Evolutionary conservation across 2,329 filamentous ascomycete genomes (phyloP).

Genomic region (Tricladium varicosporioides): DNA sequence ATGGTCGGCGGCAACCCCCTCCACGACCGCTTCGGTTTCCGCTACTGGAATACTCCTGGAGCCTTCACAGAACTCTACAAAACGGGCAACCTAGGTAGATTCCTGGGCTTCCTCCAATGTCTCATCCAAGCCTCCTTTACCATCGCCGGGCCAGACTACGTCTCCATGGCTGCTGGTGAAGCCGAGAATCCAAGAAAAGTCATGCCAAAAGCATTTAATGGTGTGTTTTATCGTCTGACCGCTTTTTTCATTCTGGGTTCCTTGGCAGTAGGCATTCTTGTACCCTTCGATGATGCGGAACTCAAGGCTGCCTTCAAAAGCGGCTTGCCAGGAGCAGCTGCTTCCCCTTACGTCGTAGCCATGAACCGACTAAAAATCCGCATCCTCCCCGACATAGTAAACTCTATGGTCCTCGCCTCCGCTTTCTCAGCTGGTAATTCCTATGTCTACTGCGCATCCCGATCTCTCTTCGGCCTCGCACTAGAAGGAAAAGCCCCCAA

Average conservation of each 20-base stretch:
- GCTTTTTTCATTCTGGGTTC: constrained; percentile 69
- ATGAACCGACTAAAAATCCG: constrained; percentile 58
- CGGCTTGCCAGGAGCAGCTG: constrained; percentile 37
- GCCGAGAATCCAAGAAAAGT: constrained; percentile 60
- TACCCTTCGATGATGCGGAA: constrained; percentile 61
- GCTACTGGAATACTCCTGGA: constrained; percentile 45
- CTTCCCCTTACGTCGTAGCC: constrained; percentile 46
- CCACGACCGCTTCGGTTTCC: constrained; percentile 54
- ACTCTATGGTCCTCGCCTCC: constrained; percentile 54
- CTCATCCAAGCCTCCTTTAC: constrained; percentile 69
- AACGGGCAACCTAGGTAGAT: constrained; percentile 52
- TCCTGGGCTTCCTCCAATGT: constrained; percentile 53
- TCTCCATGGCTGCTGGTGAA: constrained; percentile 69
- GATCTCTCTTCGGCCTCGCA: constrained; percentile 52
- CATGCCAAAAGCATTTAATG: constrained; percentile 68
- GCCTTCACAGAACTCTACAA: constrained; percentile 53
- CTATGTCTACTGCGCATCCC: constrained; percentile 47
- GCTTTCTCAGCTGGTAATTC: constrained; percentile 55
- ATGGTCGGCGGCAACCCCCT: constrained; percentile 63
- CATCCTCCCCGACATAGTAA: constrained; percentile 58
- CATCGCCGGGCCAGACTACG: constrained; percentile 66
- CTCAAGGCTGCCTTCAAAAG: constrained; percentile 52
- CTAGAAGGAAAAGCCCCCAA: constrained; percentile 46
- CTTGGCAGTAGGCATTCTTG: constrained; percentile 61
- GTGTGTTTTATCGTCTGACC: constrained; percentile 69